Evolutionary conservation across 2,329 filamentous ascomycete species (phyloP).

Genomic region (Teratosphaeria epicoccoides): DNA sequence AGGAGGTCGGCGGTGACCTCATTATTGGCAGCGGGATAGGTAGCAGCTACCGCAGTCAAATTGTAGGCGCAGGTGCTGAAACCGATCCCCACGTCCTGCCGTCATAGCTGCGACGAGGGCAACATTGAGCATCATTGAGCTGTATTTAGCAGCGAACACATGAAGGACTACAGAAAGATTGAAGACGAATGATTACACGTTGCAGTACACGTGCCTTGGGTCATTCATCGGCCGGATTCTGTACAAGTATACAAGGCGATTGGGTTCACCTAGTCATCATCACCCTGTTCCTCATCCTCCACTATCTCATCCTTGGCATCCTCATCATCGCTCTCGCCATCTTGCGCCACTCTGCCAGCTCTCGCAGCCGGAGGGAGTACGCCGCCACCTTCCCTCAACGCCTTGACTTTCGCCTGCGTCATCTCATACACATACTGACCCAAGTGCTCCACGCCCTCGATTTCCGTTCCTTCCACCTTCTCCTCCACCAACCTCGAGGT

Average conservation of each 20-base stretch:
- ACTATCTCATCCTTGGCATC: conserved; percentile 25
- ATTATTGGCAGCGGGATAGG: too few species aligned
- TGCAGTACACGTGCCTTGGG: not conserved
- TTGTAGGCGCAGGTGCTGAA: too few species aligned
- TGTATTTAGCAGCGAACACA: too few species aligned
- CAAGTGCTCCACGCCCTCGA: conserved; percentile 87
- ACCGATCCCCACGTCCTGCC: too few species aligned
- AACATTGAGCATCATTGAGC: too few species aligned
- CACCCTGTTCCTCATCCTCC: conserved; percentile 17
- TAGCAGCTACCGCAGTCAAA: too few species aligned
- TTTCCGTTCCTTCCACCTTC: conserved; percentile 47
- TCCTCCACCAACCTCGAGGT: conserved; percentile 40
- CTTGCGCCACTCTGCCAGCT: not conserved
- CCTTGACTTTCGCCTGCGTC: conserved; percentile 62
- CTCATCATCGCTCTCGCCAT: conserved; percentile 8
- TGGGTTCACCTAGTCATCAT: not conserved
- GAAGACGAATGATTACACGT: too few species aligned
- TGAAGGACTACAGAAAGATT: too few species aligned
- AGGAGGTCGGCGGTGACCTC: too few species aligned
- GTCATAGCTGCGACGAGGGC: too few species aligned
- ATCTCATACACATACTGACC: conserved; percentile 96
- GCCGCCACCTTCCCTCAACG: conserved; percentile 37
- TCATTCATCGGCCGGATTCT: not conserved
- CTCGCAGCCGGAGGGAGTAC: conserved; percentile 13
- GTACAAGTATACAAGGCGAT: not conserved